These are phyloP conservation scores for Populus hybrid DNA, from an alignment of 441 rosid genomes.

Conservation along the genomic window DNA sequence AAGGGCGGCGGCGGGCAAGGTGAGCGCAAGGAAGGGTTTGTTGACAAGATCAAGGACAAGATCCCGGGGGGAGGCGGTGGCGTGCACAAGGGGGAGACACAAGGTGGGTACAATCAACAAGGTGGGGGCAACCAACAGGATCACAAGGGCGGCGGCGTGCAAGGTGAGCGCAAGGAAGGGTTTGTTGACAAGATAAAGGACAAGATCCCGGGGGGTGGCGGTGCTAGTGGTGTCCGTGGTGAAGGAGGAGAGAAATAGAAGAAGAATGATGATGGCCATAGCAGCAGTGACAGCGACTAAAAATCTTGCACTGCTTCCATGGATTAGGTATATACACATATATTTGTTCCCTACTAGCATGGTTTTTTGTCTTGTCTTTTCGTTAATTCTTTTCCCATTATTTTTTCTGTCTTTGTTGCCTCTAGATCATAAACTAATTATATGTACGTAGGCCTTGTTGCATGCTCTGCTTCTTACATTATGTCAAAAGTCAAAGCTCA, in stretches of 20 bases:
- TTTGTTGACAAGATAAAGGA: slow-evolving; percentile 76
- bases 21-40: slow-evolving; percentile 51
- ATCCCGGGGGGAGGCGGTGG: slow-evolving; percentile 38
- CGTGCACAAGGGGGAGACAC: slow-evolving; percentile 7
- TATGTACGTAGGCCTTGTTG: background rate
- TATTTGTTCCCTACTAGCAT: background rate
- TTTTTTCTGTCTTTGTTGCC: too few species aligned
- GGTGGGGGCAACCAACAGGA: too few species aligned
- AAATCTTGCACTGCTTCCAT: background rate
- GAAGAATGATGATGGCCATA: slow-evolving; percentile 46
- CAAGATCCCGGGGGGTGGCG: slow-evolving; percentile 58
- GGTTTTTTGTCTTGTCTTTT: too few species aligned
- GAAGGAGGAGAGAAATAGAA: slow-evolving; percentile 32
- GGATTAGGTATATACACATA: background rate
- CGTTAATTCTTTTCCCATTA: background rate
- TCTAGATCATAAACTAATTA: background rate
- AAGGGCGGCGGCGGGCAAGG: background rate
- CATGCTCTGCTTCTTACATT: background rate
- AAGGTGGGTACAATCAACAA: too few species aligned
- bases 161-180: too few species aligned
- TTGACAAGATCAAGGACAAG: slow-evolving; percentile 72
- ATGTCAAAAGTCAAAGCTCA: background rate
- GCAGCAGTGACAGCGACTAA: slow-evolving; percentile 72
- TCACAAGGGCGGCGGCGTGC: too few species aligned
- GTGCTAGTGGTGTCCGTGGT: slow-evolving; percentile 28